Conservation (phyloP, 202 grass and related monocot species). For the Musa balbisiana region DNA sequence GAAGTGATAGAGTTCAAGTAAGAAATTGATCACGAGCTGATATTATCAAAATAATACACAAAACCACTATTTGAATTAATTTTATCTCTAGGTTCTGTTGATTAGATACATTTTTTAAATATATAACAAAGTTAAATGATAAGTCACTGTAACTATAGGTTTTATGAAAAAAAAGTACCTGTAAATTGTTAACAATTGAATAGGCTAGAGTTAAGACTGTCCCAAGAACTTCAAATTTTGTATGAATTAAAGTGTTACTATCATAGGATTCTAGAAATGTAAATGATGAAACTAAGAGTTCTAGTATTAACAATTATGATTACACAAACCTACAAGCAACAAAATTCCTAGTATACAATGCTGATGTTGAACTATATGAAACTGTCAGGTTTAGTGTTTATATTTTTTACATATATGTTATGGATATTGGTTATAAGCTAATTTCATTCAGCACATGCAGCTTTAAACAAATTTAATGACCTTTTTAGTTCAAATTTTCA, state of each 20-base stretch:
- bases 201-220: no score
- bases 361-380: neutral
- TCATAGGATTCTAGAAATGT: neutral
- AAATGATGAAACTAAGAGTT: neutral
- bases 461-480: neutral
- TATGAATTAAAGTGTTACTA: no score
- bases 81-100: no score
- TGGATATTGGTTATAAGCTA: neutral
- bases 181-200: no score
- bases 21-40: neutral
- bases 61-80: neutral
- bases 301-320: neutral
- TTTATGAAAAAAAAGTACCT: no score
- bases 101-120: no score
- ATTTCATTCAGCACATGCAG: neutral
- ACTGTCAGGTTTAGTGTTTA: neutral
- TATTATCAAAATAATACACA: neutral
- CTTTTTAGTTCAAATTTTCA: neutral
- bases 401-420: neutral
- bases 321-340: neutral
- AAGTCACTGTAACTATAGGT: no score
- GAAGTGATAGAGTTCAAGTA: constrained; percentile 11
- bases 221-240: no score
- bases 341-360: neutral
- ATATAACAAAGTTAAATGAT: no score